Evolutionary conservation across 768 basidiomycete genomes (phyloP), one percentile per base, ranked within the genome.

Genomic region (Amanita rubescens): DNA sequence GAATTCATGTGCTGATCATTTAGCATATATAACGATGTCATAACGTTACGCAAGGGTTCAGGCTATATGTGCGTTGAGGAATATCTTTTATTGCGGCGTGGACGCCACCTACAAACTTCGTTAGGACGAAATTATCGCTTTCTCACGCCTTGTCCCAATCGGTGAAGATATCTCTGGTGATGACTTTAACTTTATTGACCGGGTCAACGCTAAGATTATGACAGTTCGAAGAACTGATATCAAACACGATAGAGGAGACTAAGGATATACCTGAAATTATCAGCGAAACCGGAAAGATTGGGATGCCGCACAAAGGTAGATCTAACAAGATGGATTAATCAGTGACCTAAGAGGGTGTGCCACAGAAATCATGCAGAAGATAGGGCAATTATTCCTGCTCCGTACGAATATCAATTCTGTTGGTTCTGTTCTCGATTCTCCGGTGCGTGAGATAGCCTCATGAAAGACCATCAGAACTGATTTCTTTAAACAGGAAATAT

Each of bases 1-100:
- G 25, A 32, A 12, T 48, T 14, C 39, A 42, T 53, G 49, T 60
- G 44, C 57, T 27, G 35, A 33, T 24, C 11, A 9, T 25, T 12
- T 48, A 84, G 91, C 62, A 96, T 96, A 63, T 97, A 94, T 70
- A 97, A 97, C 71, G 94, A 97, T 69, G 94, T 97, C 38, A 96
- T 97, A 55, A 91, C 94, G 2, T 76, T 96, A 34, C 84, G 93
- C 54, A 91, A 90, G 67, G 94, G 94, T 25, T 96, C 94, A 10
- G 87, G 93, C 57, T 94, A 94, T 68, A 95, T 97, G 94, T 94
- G 60, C 61, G 88, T 67, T 42, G 41, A 35, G 24, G 39, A 35
- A 32, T 52, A 49, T 49, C 33, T 27, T 49, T 49, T 49, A 14
- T 51, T 58, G 61, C 57, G 20, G 39, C 51, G 30, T 43, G 55